Percentiles rank a stretch among this genome's conserved stretches.
Evolutionary conservation across 2,329 filamentous ascomycete genomes (phyloP).

Genomic region (Juglanconis juglandina): DNA sequence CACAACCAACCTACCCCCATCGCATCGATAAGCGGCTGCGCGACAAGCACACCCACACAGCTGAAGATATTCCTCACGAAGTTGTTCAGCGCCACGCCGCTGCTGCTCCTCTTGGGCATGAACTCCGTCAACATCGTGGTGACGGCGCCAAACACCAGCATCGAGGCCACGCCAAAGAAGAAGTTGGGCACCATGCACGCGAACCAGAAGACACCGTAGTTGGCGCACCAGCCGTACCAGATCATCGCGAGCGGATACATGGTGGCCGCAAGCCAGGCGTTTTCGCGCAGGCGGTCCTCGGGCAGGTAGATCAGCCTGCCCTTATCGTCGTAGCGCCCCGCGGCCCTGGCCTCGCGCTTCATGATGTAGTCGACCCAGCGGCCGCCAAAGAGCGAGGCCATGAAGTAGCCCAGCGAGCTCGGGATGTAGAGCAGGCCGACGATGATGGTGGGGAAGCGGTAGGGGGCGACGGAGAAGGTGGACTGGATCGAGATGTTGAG

Average conservation of each 20-base stretch:
- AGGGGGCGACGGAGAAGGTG: conserved; percentile 64
- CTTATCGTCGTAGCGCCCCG: conserved; percentile 63
- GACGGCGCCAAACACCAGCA: conserved; percentile 71
- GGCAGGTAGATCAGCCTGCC: conserved; percentile 67
- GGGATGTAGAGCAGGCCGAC: conserved; percentile 78
- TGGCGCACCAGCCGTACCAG: conserved; percentile 69
- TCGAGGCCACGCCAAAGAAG: conserved; percentile 71
- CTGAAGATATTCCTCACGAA: conserved; percentile 76
- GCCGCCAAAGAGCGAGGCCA: conserved; percentile 66
- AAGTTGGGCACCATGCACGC: conserved; percentile 64
- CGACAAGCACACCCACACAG: conserved; percentile 67
- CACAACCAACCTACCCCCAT: conserved; percentile 77
- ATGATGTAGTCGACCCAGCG: conserved; percentile 80
- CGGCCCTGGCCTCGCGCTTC: conserved; percentile 69
- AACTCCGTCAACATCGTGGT: conserved; percentile 87
- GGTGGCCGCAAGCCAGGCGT: conserved; percentile 71
- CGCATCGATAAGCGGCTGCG: conserved; percentile 65
- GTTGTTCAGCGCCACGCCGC: conserved; percentile 77
- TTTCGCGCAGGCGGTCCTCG: conserved; percentile 80
- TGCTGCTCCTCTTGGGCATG: conserved; percentile 67
- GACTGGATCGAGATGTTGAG: conserved; percentile 75
- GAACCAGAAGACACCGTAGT: conserved; percentile 39
- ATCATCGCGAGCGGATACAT: conserved; percentile 66
- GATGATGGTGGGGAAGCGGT: conserved; percentile 64
- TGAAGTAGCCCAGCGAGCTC: conserved; percentile 68